Evolutionary conservation across 352 stramenopile species (phyloP).

Genomic region (Aphanomyces invadans): DNA sequence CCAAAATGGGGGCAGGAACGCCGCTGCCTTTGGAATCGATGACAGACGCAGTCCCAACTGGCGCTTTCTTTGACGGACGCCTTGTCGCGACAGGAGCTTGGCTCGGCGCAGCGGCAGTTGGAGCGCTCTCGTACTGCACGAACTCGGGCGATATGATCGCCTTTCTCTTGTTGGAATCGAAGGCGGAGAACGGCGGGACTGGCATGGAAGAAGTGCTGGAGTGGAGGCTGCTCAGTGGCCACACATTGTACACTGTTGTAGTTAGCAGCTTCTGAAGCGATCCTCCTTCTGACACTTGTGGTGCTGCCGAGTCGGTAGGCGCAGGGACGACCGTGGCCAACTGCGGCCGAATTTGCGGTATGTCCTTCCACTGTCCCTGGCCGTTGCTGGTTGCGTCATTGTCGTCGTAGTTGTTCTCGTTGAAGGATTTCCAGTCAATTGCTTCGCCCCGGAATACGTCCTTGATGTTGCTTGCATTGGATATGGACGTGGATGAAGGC

Average conservation of each 20-base stretch:
- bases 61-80: constrained; percentile 3
- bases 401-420: constrained; percentile 44
- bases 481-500: neutral
- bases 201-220: neutral
- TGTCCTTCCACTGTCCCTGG: constrained; percentile 63
- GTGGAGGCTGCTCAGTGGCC: neutral
- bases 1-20: too few species aligned
- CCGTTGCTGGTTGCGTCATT: constrained; percentile 34
- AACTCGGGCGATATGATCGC: constrained; percentile 76
- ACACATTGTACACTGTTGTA: constrained; percentile 8
- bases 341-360: constrained; percentile 66
- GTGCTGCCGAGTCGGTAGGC: constrained; percentile 6
- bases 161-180: constrained; percentile 79
- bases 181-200: constrained; percentile 20
- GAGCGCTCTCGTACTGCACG: constrained; percentile 46
- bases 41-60: neutral
- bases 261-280: constrained; percentile 1
- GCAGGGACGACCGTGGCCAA: constrained; percentile 29
- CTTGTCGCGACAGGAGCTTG: constrained; percentile 3
- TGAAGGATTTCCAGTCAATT: constrained; percentile 84
- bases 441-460: constrained; percentile 35
- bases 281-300: neutral
- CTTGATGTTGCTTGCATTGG: constrained; percentile 1
- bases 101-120: neutral
- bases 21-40: too few species aligned